Evolutionary conservation across 306 rosid genomes (phyloP), one percentile per base, ranked within the genome.

Genomic region (Spatholobus suberectus): DNA sequence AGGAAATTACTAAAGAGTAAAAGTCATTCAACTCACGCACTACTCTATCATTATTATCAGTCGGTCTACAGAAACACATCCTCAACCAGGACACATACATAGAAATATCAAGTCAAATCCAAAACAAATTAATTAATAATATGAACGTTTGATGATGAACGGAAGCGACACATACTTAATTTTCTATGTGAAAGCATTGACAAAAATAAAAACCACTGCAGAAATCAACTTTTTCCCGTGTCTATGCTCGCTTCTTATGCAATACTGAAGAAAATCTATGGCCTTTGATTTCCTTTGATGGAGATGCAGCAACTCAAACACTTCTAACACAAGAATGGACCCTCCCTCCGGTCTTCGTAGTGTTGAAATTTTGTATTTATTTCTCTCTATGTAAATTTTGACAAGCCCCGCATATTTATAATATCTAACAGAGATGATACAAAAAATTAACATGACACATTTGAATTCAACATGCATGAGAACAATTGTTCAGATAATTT

Each of bases 171-270:
- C 81, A 52, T 61, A 20, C 35, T 81, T 62, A 51, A 3, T 21
- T 79, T 15, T 47, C 70, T 41, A 5, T 8, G 35, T 73, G 78
- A 74, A 79, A 76, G 85, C 80, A 75, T 75, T 82, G 75, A 86
- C 81, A 76, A 76, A 61, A 84, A 8, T 7, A 43, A 43, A 43
- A 70, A 74, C 80, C 81, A 63, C 71, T 68, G 76, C 76, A 71
- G 70, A 77, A 80, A 57, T 57, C 46, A 44, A 57, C n/a, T 18
- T 18, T 77, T 55, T 20, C n/a, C 34, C 27, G 4, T 68, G 35
- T 40, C 15, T 10, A 20, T 20, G 73, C 47, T 41, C 20, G 10
- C n/a, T 67, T 68, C 51, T 18, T 34, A 34, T 34, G 35, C 37
- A 27, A 37, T 34, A 21, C 7, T 29, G 54, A 72, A 18, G 77